Conservation (phyloP, 208 protist species). For the Naegleria lovaniensis region DNA sequence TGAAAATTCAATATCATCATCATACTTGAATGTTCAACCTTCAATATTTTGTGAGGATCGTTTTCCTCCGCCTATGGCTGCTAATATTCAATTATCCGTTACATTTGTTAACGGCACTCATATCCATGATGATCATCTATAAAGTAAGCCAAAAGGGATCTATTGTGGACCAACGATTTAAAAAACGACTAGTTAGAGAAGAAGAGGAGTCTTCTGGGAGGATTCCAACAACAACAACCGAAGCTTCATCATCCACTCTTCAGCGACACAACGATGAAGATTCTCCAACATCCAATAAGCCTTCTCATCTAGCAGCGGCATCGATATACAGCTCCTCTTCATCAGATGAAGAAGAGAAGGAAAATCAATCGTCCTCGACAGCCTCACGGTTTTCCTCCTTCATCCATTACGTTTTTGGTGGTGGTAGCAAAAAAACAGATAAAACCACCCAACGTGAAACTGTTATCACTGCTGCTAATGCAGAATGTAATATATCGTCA, state of each 20-base stretch:
- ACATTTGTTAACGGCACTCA: not conserved
- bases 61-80: not conserved
- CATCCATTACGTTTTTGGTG: not conserved
- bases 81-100: not conserved
- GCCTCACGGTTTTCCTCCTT: not conserved
- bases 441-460: not conserved
- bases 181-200: not conserved
- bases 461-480: not conserved
- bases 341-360: not conserved
- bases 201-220: not conserved
- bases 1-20: too few species aligned
- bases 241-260: not conserved
- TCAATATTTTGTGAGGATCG: not conserved
- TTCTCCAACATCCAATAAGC: too few species aligned
- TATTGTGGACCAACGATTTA: not conserved
- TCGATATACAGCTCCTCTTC: not conserved
- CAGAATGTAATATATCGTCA: not conserved
- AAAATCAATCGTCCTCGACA: not conserved
- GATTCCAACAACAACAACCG: not conserved
- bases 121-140: not conserved
- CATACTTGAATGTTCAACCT: not conserved
- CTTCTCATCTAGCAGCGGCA: not conserved
- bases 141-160: not conserved
- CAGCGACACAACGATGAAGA: too few species aligned
- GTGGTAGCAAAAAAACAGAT: not conserved